These are phyloP conservation scores for Microbotryum intermedium DNA, from an alignment of 1,284 basidiomycete genomes.

Conservation along the genomic window DNA sequence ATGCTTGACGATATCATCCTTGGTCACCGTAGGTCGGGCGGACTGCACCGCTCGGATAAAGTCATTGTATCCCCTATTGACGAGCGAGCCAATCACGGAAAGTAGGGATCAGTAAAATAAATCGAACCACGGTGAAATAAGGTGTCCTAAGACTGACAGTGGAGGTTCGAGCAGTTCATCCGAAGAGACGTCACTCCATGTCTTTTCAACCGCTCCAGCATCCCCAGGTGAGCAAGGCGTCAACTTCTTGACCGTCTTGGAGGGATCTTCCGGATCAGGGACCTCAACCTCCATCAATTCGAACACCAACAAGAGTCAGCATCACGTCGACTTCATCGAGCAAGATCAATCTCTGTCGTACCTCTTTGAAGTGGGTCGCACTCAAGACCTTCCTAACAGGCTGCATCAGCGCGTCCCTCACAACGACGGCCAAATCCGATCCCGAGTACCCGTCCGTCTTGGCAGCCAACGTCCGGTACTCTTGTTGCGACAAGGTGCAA, in stretches of 20 bases:
- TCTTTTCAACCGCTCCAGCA: conserved; percentile 72
- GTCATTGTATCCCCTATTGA: conserved; percentile 48
- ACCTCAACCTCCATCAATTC: conserved; percentile 37
- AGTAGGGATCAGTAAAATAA: neutral
- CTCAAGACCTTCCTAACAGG: conserved; percentile 92
- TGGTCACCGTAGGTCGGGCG: conserved; percentile 80
- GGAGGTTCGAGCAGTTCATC: conserved; percentile 83
- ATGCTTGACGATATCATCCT: conserved; percentile 80
- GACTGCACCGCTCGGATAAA: conserved; percentile 76
- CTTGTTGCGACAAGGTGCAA: conserved; percentile 66
- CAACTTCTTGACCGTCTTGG: conserved; percentile 51
- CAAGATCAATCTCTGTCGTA: conserved; percentile 20
- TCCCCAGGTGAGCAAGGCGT: conserved; percentile 96
- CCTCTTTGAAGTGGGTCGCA: conserved; percentile 86
- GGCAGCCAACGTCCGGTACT: conserved; percentile 73
- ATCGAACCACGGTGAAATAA: too few species aligned
- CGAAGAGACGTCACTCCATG: conserved; percentile 87
- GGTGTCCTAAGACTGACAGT: conserved; percentile 44
- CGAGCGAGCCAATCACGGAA: neutral
- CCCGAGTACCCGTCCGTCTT: conserved; percentile 86
- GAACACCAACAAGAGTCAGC: neutral
- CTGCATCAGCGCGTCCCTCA: conserved; percentile 97
- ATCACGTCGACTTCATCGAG: neutral
- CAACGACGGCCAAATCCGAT: conserved; percentile 89
- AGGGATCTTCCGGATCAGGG: conserved; percentile 39